These are phyloP conservation scores for Drosera spatulata DNA, from an alignment of 179 eudicot species.

Conservation along the genomic window DNA sequence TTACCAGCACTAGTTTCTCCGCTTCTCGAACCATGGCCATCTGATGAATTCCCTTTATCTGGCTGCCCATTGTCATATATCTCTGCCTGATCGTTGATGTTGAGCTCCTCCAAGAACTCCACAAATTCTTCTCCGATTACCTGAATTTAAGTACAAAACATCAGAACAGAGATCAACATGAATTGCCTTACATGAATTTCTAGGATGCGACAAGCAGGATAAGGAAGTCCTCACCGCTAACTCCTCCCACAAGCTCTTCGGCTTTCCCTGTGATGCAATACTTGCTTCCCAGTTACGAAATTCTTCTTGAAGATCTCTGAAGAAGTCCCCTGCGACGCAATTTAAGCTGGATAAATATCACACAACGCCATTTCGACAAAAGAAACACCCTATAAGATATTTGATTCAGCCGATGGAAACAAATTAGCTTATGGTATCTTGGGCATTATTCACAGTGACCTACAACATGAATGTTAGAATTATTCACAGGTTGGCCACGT, in stretches of 20 bases:
- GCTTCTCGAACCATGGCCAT: constrained; percentile 19
- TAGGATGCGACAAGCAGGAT: not conserved
- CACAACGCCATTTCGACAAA: too few species aligned
- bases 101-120: constrained; percentile 90
- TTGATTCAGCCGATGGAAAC: too few species aligned
- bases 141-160: constrained; percentile 17
- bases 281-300: constrained; percentile 80
- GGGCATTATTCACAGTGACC: too few species aligned
- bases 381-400: too few species aligned
- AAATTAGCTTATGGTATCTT: too few species aligned
- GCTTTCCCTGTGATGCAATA: constrained; percentile 75
- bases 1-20: constrained; percentile 17
- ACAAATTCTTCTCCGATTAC: constrained; percentile 98
- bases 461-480: too few species aligned
- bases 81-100: constrained; percentile 42
- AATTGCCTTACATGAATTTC: not conserved
- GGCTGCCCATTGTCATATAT: constrained; percentile 10
- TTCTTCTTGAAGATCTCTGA: constrained; percentile 86
- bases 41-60: constrained; percentile 11
- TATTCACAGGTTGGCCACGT: too few species aligned
- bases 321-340: constrained; percentile 65
- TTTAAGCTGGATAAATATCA: not conserved
- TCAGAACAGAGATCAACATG: too few species aligned
- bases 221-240: constrained; percentile 45
- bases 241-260: constrained; percentile 98